A percentile compares a stretch with the other conserved stretches of the same genome.
Evolutionary conservation across 495 filamentous ascomycete genomes (phyloP).

Genomic region (Penicillium desertorum): DNA sequence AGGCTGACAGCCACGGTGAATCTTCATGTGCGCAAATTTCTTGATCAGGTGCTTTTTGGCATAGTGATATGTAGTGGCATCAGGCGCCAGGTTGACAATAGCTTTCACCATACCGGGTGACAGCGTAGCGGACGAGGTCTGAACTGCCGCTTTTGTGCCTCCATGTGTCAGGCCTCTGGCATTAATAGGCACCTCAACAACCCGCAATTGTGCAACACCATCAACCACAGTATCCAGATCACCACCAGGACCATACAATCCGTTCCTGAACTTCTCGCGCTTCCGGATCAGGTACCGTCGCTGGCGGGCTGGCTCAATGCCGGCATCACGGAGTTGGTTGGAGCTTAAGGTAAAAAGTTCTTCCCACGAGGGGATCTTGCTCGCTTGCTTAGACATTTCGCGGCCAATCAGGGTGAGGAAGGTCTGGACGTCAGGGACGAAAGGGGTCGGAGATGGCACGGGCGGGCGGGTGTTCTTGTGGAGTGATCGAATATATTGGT

Average conservation of each 20-base stretch:
- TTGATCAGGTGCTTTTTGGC: constrained; percentile 36
- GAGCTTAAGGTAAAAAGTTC: constrained; percentile 79
- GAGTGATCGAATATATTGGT: constrained; percentile 37
- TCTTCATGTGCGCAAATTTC: constrained; percentile 61
- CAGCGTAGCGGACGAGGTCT: constrained; percentile 43
- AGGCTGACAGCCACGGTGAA: constrained; percentile 63
- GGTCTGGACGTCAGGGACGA: constrained; percentile 84
- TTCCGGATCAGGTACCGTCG: constrained; percentile 82
- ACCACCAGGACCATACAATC: constrained; percentile 74
- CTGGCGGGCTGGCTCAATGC: constrained; percentile 79
- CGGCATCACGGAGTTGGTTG: constrained; percentile 72
- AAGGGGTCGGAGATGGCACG: constrained; percentile 72
- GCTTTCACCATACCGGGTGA: constrained; percentile 56
- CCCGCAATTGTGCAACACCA: constrained; percentile 65
- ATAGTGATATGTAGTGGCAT: constrained; percentile 46
- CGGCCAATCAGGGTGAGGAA: constrained; percentile 94
- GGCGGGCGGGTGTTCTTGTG: constrained; percentile 30
- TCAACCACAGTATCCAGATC: constrained; percentile 71
- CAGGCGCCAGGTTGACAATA: constrained; percentile 71
- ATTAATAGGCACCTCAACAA: constrained; percentile 59
- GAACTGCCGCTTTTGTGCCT: neutral
- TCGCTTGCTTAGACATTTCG: constrained; percentile 70
- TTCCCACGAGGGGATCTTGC: constrained; percentile 85
- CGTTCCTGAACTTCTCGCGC: constrained; percentile 77
- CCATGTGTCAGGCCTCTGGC: constrained; percentile 4